A percentile compares a stretch with the other conserved stretches of the same genome.
phyloP scores from a whole-genome alignment of 2,329 filamentous ascomycete genomes.

The Alternaria solani region DNA sequence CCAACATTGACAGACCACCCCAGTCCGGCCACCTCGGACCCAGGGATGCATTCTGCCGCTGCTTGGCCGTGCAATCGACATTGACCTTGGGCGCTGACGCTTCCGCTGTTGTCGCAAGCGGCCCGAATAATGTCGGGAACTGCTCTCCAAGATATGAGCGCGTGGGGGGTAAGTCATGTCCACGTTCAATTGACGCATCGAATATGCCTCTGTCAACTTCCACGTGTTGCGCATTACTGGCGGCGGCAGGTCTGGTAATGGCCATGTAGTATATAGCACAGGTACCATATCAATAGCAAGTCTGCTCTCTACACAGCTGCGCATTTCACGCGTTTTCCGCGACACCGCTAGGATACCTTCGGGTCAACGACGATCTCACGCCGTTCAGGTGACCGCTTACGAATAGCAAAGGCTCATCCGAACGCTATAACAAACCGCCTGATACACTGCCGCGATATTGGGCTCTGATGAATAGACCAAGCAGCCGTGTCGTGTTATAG shows the following conservation, averaged over 20 bases:
- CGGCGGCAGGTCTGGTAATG: neutral
- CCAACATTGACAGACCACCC: constrained; percentile 55
- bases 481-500: neutral
- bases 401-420: neutral
- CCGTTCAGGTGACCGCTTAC: constrained; percentile 6
- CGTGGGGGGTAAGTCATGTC: neutral
- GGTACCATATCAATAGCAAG: neutral
- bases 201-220: neutral
- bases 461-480: constrained; percentile 1
- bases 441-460: constrained; percentile 2
- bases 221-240: neutral
- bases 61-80: constrained; percentile 3
- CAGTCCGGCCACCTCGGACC: constrained; percentile 57
- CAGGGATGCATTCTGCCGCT: constrained; percentile 54
- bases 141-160: constrained; percentile 6
- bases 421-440: constrained; percentile 2
- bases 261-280: neutral
- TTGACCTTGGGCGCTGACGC: constrained; percentile 13
- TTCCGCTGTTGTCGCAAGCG: constrained; percentile 5
- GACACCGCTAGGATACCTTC: neutral
- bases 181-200: neutral
- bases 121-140: constrained; percentile 9
- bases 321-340: constrained; percentile 1
- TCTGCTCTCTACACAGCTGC: neutral
- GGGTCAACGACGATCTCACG: constrained; percentile 3